Percentiles rank a stretch among this genome's conserved stretches.
These are phyloP conservation scores for Pachysandra terminalis DNA, from an alignment of 164 flowering plant species.

Conservation along the genomic window DNA sequence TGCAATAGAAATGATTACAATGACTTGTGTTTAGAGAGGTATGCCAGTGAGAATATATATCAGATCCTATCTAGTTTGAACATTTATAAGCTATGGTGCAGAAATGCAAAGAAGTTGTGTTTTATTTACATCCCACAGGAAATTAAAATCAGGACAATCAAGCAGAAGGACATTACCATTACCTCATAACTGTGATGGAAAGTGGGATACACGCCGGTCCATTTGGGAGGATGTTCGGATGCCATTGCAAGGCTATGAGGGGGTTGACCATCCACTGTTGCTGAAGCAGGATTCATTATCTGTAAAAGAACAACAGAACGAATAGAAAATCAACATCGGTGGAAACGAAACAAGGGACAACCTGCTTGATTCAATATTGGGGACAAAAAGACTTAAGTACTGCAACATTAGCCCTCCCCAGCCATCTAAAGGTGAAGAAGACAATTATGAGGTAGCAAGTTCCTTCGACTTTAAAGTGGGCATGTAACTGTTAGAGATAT, in stretches of 20 bases:
- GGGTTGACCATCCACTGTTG: slow-evolving; percentile 17
- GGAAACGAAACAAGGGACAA: not conserved
- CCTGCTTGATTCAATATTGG: not conserved
- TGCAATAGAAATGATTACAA: not conserved
- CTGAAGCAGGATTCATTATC: slow-evolving; percentile 31
- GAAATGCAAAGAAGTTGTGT: too few species aligned
- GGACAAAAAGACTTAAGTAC: too few species aligned
- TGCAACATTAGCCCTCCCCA: not conserved
- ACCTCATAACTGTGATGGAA: slow-evolving; percentile 52
- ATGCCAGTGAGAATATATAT: too few species aligned
- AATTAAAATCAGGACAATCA: too few species aligned
- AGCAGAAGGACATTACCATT: not conserved
- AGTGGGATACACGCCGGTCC: slow-evolving; percentile 37
- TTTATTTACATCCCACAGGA: too few species aligned
- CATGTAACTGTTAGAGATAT: too few species aligned
- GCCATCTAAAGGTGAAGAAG: not conserved
- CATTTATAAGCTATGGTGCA: not conserved
- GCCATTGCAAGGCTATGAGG: slow-evolving; percentile 29
- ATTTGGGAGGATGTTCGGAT: slow-evolving; percentile 29
- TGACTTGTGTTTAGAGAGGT: too few species aligned
- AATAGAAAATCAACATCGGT: not conserved
- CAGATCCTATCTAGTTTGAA: too few species aligned
- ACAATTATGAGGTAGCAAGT: not conserved
- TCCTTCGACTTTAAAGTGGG: not conserved
- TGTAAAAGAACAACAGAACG: slow-evolving; percentile 15